Percentiles rank a stretch among this genome's conserved stretches.
phyloP scores from a whole-genome alignment of 306 rosid species.

The Ormosia semicastrata region DNA sequence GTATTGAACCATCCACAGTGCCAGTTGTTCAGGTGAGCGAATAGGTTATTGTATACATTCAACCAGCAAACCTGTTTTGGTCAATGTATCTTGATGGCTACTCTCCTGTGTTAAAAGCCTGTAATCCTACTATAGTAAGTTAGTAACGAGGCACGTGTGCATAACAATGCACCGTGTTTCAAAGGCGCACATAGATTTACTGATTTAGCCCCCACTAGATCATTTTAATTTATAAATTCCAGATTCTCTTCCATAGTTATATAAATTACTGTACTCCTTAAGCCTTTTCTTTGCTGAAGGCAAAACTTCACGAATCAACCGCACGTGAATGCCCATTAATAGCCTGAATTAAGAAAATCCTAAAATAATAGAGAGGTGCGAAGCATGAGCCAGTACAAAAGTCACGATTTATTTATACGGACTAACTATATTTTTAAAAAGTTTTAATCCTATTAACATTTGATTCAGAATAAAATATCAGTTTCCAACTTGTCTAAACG shows the following conservation, averaged over 20 bases:
- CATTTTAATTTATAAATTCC: background rate
- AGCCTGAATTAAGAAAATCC: background rate
- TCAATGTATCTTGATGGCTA: background rate
- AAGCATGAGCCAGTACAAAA: too few relatives aligned
- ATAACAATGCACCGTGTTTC: background rate
- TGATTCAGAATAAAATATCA: too few relatives aligned
- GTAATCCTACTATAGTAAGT: background rate
- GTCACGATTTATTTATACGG: too few relatives aligned
- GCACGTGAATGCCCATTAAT: background rate
- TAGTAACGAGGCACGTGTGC: background rate
- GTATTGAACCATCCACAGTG: background rate
- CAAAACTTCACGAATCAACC: background rate
- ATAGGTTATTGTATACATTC: background rate
- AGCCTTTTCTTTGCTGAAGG: background rate
- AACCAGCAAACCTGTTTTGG: background rate
- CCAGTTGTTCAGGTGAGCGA: background rate
- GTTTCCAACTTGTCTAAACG: too few relatives aligned
- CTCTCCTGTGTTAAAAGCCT: background rate
- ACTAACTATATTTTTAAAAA: too few relatives aligned
- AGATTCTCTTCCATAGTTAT: background rate
- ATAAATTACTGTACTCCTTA: background rate
- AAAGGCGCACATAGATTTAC: background rate
- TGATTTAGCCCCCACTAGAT: background rate
- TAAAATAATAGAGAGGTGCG: background rate
- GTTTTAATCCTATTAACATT: too few relatives aligned